Percentiles rank a stretch among this genome's conserved stretches.
phyloP scores from a whole-genome alignment of 2,329 filamentous ascomycete species.

The Onygenales sp. region DNA sequence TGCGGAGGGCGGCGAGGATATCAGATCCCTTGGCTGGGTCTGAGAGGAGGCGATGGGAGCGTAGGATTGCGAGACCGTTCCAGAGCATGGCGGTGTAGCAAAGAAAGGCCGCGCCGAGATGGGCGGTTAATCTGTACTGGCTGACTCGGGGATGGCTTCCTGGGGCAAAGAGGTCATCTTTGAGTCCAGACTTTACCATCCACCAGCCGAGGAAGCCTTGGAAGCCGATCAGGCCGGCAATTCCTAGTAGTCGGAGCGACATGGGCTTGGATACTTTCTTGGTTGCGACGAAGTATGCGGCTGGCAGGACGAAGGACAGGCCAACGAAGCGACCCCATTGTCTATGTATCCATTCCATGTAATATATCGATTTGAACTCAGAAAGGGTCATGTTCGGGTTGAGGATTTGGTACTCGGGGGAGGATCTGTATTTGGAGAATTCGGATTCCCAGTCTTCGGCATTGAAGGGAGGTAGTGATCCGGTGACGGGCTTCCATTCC shows the following conservation, averaged over 20 bases:
- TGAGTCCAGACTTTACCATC: constrained; percentile 97
- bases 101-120: constrained; percentile 80
- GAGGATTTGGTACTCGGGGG: constrained; percentile 83
- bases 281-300: constrained; percentile 76
- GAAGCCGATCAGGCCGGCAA: constrained; percentile 82
- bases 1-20: constrained; percentile 52
- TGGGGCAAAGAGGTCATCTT: constrained; percentile 88
- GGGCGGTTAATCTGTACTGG: constrained; percentile 85
- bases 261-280: constrained; percentile 69
- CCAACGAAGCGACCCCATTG: constrained; percentile 91
- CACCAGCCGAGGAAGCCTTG: constrained; percentile 97
- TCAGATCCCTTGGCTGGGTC: constrained; percentile 55
- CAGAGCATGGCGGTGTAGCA: constrained; percentile 94
- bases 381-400: constrained; percentile 87
- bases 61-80: constrained; percentile 75
- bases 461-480: constrained; percentile 73
- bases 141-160: constrained; percentile 86
- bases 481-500: constrained; percentile 96
- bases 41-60: constrained; percentile 61
- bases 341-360: constrained; percentile 96
- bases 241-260: constrained; percentile 68
- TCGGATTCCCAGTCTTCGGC: constrained; percentile 80
- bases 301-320: constrained; percentile 77
- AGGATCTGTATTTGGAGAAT: constrained; percentile 84
- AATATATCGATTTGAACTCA: constrained; percentile 98